A percentile compares a stretch with the other conserved stretches of the same genome.
phyloP scores from a whole-genome alignment of 495 filamentous ascomycete species.

The Aspergillus asperescens region DNA sequence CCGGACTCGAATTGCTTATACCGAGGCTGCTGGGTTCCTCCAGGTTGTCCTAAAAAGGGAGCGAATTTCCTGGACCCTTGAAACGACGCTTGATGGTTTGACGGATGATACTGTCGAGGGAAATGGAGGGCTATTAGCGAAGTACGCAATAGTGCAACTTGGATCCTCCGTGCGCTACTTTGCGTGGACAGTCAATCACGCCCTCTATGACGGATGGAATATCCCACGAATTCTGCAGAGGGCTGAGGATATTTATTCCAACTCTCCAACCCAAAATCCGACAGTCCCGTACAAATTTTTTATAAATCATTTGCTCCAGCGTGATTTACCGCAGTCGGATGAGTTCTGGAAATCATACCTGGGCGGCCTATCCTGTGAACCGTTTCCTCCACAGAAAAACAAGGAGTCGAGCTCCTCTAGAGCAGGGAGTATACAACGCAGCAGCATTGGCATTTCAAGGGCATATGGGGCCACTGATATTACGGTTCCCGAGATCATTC shows the following conservation, averaged over 20 bases:
- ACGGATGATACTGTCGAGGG: slow-evolving; percentile 39
- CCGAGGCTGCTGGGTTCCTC: slow-evolving; percentile 39
- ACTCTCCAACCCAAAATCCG: slow-evolving; percentile 6
- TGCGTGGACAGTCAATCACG: slow-evolving; percentile 62
- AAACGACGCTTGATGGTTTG: slow-evolving; percentile 40
- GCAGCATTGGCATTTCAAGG: slow-evolving; percentile 23
- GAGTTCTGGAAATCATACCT: slow-evolving; percentile 44
- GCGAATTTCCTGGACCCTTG: slow-evolving; percentile 44
- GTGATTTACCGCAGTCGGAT: slow-evolving; percentile 32
- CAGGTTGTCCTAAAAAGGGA: slow-evolving; percentile 52
- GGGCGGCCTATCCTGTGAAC: slow-evolving; percentile 7
- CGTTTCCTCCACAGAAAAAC: slow-evolving; percentile 28
- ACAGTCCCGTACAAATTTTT: slow-evolving; percentile 36
- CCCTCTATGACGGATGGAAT: slow-evolving; percentile 67
- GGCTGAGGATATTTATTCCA: slow-evolving; percentile 45
- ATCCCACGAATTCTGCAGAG: slow-evolving; percentile 53
- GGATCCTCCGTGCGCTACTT: slow-evolving; percentile 37
- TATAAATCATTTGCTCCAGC: slow-evolving; percentile 36
- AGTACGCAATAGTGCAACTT: slow-evolving; percentile 48
- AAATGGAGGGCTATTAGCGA: slow-evolving; percentile 51
- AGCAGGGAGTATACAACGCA: slow-evolving; percentile 30
- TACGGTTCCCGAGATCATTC: slow-evolving; percentile 46
- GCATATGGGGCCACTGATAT: slow-evolving; percentile 24
- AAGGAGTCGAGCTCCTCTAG: slow-evolving; percentile 23
- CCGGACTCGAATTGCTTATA: slow-evolving; percentile 52